phyloP scores from a whole-genome alignment of 192 early-diverging fungal genomes.

The Bifiguratus adelaidae region DNA sequence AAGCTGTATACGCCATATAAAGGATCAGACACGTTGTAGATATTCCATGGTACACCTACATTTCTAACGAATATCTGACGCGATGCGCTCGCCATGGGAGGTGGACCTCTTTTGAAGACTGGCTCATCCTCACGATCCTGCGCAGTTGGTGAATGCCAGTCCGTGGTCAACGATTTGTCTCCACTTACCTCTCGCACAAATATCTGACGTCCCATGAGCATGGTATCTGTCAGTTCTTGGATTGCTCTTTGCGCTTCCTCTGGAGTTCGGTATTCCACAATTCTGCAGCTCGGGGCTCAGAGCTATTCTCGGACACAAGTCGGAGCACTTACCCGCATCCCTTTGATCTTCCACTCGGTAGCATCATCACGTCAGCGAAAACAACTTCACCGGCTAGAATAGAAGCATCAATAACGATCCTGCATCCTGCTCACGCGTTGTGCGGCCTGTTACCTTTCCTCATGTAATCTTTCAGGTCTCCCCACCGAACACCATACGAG shows the following conservation, averaged over 20 bases:
- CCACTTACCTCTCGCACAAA: slow-evolving; percentile 63
- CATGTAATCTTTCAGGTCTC: slow-evolving; percentile 78
- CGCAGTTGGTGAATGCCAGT: not conserved
- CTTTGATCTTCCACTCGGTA: slow-evolving; percentile 52
- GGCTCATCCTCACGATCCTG: slow-evolving; percentile 55
- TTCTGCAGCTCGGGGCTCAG: slow-evolving; percentile 18
- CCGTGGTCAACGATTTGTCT: not conserved
- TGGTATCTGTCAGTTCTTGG: slow-evolving; percentile 48
- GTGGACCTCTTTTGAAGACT: slow-evolving; percentile 15
- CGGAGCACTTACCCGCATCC: slow-evolving; percentile 35
- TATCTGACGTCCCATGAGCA: slow-evolving; percentile 59
- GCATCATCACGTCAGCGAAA: slow-evolving; percentile 60
- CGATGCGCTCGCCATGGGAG: slow-evolving; percentile 18
- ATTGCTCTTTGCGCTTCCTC: slow-evolving; percentile 75
- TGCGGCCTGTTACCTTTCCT: slow-evolving; percentile 60
- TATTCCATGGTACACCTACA: slow-evolving; percentile 24
- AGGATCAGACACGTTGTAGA: not conserved
- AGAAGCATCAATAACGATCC: not conserved
- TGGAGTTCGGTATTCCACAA: slow-evolving; percentile 65
- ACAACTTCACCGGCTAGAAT: slow-evolving; percentile 60
- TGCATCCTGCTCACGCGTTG: not conserved
- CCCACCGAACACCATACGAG: slow-evolving; percentile 60
- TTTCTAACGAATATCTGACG: slow-evolving; percentile 54
- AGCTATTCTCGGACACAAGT: too few relatives aligned
- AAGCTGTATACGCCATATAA: not conserved